phyloP scores from a whole-genome alignment of 768 basidiomycete genomes.

The Cystobasidium onofrii region DNA sequence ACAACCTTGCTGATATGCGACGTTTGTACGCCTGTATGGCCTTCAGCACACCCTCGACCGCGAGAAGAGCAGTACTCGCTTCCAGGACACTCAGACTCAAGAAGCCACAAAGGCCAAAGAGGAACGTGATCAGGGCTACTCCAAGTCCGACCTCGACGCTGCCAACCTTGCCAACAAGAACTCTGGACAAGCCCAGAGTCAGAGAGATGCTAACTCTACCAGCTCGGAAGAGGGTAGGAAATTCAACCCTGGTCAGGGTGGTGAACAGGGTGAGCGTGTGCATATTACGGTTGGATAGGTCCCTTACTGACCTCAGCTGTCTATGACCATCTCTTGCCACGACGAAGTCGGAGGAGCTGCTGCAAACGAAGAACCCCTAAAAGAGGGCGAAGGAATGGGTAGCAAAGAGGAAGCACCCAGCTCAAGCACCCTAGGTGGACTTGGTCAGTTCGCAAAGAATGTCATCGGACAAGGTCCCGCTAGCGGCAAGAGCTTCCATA shows the following conservation, averaged over 20 bases:
- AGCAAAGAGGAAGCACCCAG: constrained; percentile 6
- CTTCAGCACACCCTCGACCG: constrained; percentile 15
- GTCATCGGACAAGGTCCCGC: constrained; percentile 17
- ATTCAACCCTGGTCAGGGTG: constrained; percentile 17
- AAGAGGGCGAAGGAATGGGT: constrained; percentile 24
- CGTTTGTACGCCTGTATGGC: background rate
- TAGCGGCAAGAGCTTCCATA: constrained; percentile 9
- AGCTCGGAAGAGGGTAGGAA: background rate
- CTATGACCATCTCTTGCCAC: background rate
- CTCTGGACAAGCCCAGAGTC: background rate
- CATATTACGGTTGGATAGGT: background rate
- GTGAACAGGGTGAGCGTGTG: background rate
- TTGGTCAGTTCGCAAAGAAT: constrained; percentile 21
- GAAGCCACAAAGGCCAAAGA: background rate
- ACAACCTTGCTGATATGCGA: background rate
- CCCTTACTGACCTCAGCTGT: background rate
- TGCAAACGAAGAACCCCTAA: background rate
- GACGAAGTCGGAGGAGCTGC: constrained; percentile 1
- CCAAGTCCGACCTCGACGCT: constrained; percentile 13
- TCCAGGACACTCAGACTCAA: constrained; percentile 17
- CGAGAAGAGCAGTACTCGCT: background rate
- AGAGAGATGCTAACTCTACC: background rate
- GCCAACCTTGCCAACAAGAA: constrained; percentile 9
- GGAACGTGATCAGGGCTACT: background rate
- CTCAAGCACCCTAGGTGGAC: background rate